phyloP scores from a whole-genome alignment of 495 filamentous ascomycete species.

The Podospora anserina region DNA sequence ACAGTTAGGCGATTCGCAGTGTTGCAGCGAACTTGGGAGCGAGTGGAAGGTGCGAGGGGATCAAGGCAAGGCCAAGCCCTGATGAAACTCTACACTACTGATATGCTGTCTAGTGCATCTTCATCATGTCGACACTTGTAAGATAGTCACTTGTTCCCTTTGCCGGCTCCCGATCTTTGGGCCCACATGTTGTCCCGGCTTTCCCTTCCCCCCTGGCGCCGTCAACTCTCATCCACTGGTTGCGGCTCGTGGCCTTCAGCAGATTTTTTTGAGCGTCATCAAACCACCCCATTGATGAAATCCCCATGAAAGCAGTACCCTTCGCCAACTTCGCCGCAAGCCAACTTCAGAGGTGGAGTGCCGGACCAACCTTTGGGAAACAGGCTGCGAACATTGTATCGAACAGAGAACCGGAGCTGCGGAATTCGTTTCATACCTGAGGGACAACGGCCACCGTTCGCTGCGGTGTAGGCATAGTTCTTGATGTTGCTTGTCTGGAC shows the following conservation, averaged over 20 bases:
- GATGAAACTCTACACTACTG: too few species aligned
- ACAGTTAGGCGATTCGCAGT: too few species aligned
- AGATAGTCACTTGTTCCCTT: slow-evolving; percentile 34
- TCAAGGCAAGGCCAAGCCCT: too few species aligned
- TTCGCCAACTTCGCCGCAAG: slow-evolving; percentile 36
- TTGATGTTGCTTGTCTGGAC: slow-evolving; percentile 32
- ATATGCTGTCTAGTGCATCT: slow-evolving; percentile 2
- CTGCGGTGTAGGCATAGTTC: slow-evolving; percentile 34
- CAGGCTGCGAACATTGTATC: slow-evolving; percentile 30
- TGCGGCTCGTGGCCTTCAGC: slow-evolving; percentile 30
- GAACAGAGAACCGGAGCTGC: slow-evolving; percentile 32
- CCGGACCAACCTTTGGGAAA: slow-evolving; percentile 37
- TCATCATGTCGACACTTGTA: slow-evolving; percentile 36
- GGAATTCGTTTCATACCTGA: slow-evolving; percentile 36
- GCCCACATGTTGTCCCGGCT: slow-evolving; percentile 27
- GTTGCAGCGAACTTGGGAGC: too few species aligned
- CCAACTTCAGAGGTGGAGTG: slow-evolving; percentile 34
- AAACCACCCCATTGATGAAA: slow-evolving; percentile 37
- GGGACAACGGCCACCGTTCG: slow-evolving; percentile 33
- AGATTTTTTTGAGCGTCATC: slow-evolving; percentile 34
- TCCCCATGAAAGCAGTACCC: slow-evolving; percentile 37
- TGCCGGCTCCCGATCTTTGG: slow-evolving; percentile 32
- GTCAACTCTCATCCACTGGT: slow-evolving; percentile 35
- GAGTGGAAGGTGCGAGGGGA: too few species aligned
- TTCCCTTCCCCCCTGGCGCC: slow-evolving; percentile 34